Base-by-base conservation (phyloP, 148 eudicot genomes). In the Rhododendron williamsianum region DNA sequence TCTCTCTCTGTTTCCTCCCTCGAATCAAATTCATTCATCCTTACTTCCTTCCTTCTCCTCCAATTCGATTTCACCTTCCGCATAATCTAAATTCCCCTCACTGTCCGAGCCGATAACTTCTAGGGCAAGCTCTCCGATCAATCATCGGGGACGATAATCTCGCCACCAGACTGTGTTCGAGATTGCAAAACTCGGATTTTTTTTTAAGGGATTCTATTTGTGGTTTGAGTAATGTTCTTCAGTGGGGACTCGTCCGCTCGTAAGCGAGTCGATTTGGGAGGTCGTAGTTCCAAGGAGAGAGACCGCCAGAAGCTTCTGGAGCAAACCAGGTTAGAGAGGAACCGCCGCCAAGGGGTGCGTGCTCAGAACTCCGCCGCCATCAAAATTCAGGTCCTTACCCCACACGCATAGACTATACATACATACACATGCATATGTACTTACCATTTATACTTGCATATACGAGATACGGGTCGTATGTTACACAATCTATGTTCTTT, bases 261-360 rank as follows among this genome's bases (percentile, higher is more conserved):
- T 71, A 97, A 94, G 85, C 92, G 98, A 80, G 98, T 97, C 18
- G 98, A 97, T 95, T 95, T 97, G 81, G 99, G 99, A 19, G 99
- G 99, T 45, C 91, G 98, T 41, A 97, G 99, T 74, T 92, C 98
- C 1, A 97, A 97, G 81, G 99, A 97, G 84, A 89, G 98, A 63
- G 99, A 97, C 86, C 88, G 98, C 6, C 93, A 92, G 91, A 95
- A 97, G 92, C 98, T 97, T 86, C 84, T 97, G 46, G 99, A 97
- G 84, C 98, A 97, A 85, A 90, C 98, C 25, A 90, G 95, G 46
- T 88, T 90, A 85, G 99, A 97, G 88, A 90, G 99, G 30, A 90
- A 93, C 80, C 95, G 94, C 46, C 89, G 99, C 23, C 80, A 88
- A 72, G 87, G 85, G 88, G 78, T 89, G 51, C 97, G 97, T 7